Evolutionary conservation across 148 eudicot genomes (phyloP), one percentile per base, ranked within the genome.

Genomic region (Camellia japonica): DNA sequence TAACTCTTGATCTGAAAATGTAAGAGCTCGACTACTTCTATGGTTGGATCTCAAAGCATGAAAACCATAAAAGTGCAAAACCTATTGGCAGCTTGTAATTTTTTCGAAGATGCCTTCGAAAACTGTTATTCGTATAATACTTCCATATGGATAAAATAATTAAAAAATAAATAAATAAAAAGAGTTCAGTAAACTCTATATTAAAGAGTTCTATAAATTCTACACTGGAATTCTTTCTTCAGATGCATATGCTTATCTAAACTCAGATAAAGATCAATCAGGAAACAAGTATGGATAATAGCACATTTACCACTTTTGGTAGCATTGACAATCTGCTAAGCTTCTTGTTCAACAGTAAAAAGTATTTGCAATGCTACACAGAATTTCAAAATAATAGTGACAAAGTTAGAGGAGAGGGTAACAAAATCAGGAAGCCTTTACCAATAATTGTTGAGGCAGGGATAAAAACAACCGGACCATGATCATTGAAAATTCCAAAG

Each of bases 261-360:
- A 20, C 60, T 23, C 5, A 1, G 42, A 72, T 23, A 23, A 52
- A 14, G 10, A 41, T 23, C 43, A 54, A 46, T 52, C 7, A 15
- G 1, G 7, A 71, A 71, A 30, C 75, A 6, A 41, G 46, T 5
- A 52, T 11, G n/a, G 62, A 13, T 23, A 30, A 12, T 12, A 19
- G 60, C 4, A 62, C 58, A 38, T 76, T 46, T 81, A 81, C 83
- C 79, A 66, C 58, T 75, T 68, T 41, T 81, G 51, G 74, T 75
- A 58, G 75, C 30, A 58, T 75, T 59, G 58, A 81, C 69, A 60
- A 81, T 75, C n/a, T 75, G 66, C 51, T 67, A 75, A 59, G 79
- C 83, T 75, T 81, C 79, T 81, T 68, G 75, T 75, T 81, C 79
- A 43, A 62, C 83, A 68, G 74, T 51, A 47, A 81, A 12, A 23